Percentiles rank a stretch among this genome's conserved stretches.
Conservation (phyloP, 768 basidiomycete species). For the Podaxis sp. region DNA sequence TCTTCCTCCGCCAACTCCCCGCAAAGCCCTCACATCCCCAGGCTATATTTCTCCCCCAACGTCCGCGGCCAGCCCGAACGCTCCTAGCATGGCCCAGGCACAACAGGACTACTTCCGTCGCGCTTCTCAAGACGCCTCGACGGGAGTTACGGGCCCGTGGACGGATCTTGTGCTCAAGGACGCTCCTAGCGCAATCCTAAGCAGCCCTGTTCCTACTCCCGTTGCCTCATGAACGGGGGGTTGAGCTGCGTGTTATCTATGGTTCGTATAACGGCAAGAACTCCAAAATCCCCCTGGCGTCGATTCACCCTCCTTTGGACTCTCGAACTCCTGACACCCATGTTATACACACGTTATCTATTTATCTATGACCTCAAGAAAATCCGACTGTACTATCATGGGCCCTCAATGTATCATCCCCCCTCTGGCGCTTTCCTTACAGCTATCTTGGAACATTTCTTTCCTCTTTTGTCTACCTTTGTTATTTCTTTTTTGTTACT, state of each 20-base stretch:
- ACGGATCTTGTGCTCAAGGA: conserved; percentile 10
- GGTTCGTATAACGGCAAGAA: conserved; percentile 2
- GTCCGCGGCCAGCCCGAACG: conserved; percentile 14
- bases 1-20: conserved; percentile 20
- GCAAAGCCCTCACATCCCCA: conserved; percentile 27
- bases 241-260: conserved; percentile 4
- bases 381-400: conserved; percentile 16
- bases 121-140: conserved; percentile 14
- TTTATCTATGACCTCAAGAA: conserved; percentile 18
- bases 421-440: neutral
- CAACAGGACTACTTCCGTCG: conserved; percentile 22
- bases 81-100: conserved; percentile 1
- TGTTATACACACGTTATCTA: conserved; percentile 14
- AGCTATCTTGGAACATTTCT: conserved; percentile 10
- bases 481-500: conserved; percentile 1
- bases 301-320: neutral
- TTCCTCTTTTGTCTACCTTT: conserved; percentile 7
- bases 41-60: conserved; percentile 23
- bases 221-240: conserved; percentile 20
- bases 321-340: conserved; percentile 5
- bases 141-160: conserved; percentile 15
- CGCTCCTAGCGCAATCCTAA: conserved; percentile 14
- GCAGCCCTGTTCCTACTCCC: conserved; percentile 21
- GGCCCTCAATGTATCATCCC: conserved; percentile 17
- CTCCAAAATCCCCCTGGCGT: conserved; percentile 1